Base-by-base conservation (phyloP, 306 rosid species). In the Prinsepia uniflora region DNA sequence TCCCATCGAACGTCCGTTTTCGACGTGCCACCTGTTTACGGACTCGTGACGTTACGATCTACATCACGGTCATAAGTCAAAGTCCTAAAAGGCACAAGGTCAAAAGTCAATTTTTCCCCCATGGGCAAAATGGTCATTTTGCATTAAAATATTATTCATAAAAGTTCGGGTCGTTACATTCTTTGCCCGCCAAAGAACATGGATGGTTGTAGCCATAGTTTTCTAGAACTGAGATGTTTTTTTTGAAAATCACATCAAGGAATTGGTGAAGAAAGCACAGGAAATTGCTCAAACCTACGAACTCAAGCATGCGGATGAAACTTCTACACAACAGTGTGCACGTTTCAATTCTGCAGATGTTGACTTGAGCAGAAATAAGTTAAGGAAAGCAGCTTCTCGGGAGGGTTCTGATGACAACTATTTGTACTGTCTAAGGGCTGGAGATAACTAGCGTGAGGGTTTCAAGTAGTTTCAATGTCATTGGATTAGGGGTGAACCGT, bases 401-500 rank as follows among this genome's bases (percentile, higher is more conserved):
- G 75, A 78, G 71, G 88, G 77, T 72, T 81, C 88, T 19, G 67
- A 65, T 54, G 90, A 85, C 74, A 88, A 90, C 65, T 79, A 65
- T 63, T 76, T 92, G 73, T 88, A 81, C 76, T 81, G 91, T 76
- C 92, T 92, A 17, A 74, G 77, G 71, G 88, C 86, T 48, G 46
- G 53, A 44, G 80, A 92, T 66, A 68, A 84, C 50, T 77, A 78
- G 24, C 47, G 48, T 1, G 67, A 47, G 55, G 87, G 79, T 72
- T 39, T 88, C 72, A 81, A 79, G 57, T 91, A 92, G 84, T 92
- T 92, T 75, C 91, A 80, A 66, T 82, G 72, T 79, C 96, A 92
- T 46, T 92, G 98, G 98, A 76, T 77, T 42, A 85, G 79, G 76
- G 93, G 96, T 41, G 92, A 92, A 75, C 98, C 98, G 20, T 88